phyloP scores from a whole-genome alignment of 345 rosid genomes.

The Psidium guajava region DNA sequence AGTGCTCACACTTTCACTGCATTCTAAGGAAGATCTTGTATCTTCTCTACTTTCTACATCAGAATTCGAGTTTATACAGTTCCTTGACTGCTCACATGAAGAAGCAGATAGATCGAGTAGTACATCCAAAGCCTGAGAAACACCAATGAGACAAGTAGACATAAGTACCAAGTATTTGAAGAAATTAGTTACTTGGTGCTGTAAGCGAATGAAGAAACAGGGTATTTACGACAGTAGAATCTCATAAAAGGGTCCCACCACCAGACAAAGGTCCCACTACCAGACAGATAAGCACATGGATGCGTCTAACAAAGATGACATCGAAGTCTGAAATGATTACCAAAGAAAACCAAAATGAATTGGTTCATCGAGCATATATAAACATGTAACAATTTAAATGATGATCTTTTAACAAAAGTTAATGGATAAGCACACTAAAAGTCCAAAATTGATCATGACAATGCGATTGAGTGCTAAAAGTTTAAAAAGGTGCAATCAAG shows the following conservation, averaged over 20 bases:
- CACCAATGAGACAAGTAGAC: not conserved
- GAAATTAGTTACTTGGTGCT: not conserved
- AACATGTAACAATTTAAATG: not conserved
- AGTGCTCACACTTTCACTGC: slow-evolving; percentile 48
- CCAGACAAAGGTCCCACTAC: not conserved
- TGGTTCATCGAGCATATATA: not conserved
- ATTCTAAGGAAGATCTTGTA: slow-evolving; percentile 15
- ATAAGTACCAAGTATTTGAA: not conserved
- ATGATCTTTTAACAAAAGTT: not conserved
- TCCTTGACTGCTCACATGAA: slow-evolving; percentile 29
- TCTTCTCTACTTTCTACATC: slow-evolving; percentile 13
- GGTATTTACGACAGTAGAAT: not conserved
- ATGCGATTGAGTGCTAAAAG: not conserved
- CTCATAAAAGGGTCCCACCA: not conserved
- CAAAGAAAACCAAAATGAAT: not conserved
- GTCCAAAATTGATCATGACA: not conserved
- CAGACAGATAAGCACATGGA: not conserved
- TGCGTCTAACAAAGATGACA: not conserved
- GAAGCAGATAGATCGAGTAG: slow-evolving; percentile 63
- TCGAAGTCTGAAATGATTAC: not conserved
- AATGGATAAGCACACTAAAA: not conserved
- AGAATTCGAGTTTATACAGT: slow-evolving; percentile 8
- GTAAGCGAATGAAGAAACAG: not conserved
- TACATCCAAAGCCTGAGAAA: slow-evolving; percentile 55
- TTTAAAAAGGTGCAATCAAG: not conserved